Conservation (phyloP, 176 grass and related monocot genomes). For the Miscanthus lutarioriparius region DNA sequence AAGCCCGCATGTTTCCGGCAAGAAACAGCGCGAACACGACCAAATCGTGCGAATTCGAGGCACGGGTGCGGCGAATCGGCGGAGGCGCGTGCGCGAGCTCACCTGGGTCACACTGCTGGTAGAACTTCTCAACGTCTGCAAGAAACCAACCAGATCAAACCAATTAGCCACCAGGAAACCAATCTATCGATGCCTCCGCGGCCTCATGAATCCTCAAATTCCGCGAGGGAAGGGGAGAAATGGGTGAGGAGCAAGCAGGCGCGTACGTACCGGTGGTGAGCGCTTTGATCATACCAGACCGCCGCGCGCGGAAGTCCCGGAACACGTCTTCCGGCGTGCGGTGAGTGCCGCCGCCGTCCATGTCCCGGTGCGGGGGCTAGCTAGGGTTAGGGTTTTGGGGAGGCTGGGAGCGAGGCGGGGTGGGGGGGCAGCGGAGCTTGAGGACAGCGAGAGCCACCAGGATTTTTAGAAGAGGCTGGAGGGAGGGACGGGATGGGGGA, state of each 20-base stretch:
- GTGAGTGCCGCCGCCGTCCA: constrained; percentile 55
- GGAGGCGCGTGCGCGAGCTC: not conserved
- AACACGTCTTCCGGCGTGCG: constrained; percentile 92
- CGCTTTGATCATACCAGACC: constrained; percentile 91
- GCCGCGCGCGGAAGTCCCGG: constrained; percentile 83
- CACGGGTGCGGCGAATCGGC: not conserved
- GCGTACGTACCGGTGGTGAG: constrained; percentile 67
- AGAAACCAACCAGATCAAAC: constrained; percentile 25
- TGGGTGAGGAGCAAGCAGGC: not conserved
- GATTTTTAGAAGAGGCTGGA: constrained; percentile 33
- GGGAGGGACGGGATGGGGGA: not conserved
- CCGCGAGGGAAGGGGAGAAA: not conserved
- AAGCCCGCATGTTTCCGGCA: not conserved
- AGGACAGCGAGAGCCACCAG: constrained; percentile 28
- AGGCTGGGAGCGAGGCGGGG: not conserved
- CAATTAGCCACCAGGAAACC: constrained; percentile 15
- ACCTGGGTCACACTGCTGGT: constrained; percentile 92
- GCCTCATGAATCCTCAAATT: not conserved
- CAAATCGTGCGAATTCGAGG: not conserved
- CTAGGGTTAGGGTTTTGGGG: constrained; percentile 69
- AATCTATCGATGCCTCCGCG: not conserved
- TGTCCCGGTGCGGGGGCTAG: constrained; percentile 11
- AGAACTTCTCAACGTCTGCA: constrained; percentile 93
- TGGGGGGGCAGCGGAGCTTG: not conserved
- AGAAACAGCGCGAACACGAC: not conserved